Conservation (phyloP, 805 yeast genomes). For the Phaffomyces thermotolerans region DNA sequence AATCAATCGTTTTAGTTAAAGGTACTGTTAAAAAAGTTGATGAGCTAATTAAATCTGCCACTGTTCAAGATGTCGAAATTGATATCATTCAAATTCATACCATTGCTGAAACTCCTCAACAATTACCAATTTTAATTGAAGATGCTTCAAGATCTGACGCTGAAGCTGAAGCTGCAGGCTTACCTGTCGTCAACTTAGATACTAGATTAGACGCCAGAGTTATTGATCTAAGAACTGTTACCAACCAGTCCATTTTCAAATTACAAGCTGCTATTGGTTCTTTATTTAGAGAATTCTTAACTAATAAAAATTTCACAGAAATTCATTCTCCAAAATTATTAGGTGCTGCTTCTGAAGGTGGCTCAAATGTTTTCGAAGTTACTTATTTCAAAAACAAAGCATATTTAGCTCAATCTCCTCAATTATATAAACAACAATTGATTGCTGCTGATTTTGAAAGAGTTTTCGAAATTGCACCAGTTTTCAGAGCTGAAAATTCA, state of each 20-base stretch:
- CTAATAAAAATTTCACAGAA: constrained; percentile 66
- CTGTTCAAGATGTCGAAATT: constrained; percentile 86
- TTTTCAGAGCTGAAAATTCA: constrained; percentile 98
- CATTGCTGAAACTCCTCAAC: constrained; percentile 83
- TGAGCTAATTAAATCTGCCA: constrained; percentile 82
- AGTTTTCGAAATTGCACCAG: constrained; percentile 96
- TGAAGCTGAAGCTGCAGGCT: constrained; percentile 84
- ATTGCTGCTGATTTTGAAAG: constrained; percentile 97
- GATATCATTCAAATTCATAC: constrained; percentile 66
- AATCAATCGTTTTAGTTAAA: constrained; percentile 84
- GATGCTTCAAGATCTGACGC: constrained; percentile 95
- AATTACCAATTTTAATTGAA: constrained; percentile 89
- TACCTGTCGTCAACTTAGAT: constrained; percentile 93
- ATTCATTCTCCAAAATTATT: constrained; percentile 94
- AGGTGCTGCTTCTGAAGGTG: constrained; percentile 97
- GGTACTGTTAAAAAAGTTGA: constrained; percentile 81
- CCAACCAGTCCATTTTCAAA: constrained; percentile 95
- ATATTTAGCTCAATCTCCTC: constrained; percentile 96
- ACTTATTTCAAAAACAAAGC: constrained; percentile 90
- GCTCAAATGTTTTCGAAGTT: constrained; percentile 92
- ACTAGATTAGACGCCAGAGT: constrained; percentile 94
- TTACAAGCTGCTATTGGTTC: constrained; percentile 85
- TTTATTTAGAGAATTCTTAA: constrained; percentile 83
- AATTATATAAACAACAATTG: constrained; percentile 94
- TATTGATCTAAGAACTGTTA: constrained; percentile 91